Percentiles rank a stretch among this genome's conserved stretches.
These are phyloP conservation scores for Suillus alpinus DNA, from an alignment of 768 basidiomycete species.

Conservation along the genomic window DNA sequence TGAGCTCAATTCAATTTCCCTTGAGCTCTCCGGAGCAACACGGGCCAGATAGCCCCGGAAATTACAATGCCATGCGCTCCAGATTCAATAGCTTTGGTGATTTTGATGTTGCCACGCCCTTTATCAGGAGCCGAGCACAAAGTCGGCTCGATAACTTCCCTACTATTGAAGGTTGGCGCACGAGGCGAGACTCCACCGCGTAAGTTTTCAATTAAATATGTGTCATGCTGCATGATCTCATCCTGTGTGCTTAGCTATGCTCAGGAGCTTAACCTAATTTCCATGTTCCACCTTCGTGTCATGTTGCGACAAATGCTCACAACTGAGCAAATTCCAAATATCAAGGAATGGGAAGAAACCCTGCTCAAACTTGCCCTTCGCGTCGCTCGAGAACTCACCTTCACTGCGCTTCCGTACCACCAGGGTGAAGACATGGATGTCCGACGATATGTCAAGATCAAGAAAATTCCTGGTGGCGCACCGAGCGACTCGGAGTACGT, in stretches of 20 bases:
- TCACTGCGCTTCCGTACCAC: conserved; percentile 64
- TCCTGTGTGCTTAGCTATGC: conserved; percentile 54
- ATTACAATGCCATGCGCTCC: conserved; percentile 48
- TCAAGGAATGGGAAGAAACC: conserved; percentile 85
- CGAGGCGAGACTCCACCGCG: conserved; percentile 87
- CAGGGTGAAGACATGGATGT: conserved; percentile 95
- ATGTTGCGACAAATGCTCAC: conserved; percentile 92
- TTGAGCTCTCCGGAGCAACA: conserved; percentile 71
- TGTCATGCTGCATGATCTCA: conserved; percentile 1
- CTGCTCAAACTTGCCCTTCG: conserved; percentile 79
- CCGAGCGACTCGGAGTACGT: conserved; percentile 96
- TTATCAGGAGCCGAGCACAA: conserved; percentile 81
- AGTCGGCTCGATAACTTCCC: conserved; percentile 64
- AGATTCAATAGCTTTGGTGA: conserved; percentile 74
- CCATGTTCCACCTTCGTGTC: conserved; percentile 84
- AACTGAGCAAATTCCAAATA: conserved; percentile 76
- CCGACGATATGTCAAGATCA: conserved; percentile 93
- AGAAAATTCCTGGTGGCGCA: conserved; percentile 93
- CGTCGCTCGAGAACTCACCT: conserved; percentile 82
- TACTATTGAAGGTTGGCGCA: conserved; percentile 76
- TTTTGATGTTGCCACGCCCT: conserved; percentile 69
- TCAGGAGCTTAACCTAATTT: conserved; percentile 78
- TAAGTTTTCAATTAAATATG: conserved; percentile 38
- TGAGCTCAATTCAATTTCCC: conserved; percentile 80
- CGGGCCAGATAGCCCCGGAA: conserved; percentile 53